Conservation (phyloP, 176 grass and related monocot genomes). For the Tuctoria greenei region DNA sequence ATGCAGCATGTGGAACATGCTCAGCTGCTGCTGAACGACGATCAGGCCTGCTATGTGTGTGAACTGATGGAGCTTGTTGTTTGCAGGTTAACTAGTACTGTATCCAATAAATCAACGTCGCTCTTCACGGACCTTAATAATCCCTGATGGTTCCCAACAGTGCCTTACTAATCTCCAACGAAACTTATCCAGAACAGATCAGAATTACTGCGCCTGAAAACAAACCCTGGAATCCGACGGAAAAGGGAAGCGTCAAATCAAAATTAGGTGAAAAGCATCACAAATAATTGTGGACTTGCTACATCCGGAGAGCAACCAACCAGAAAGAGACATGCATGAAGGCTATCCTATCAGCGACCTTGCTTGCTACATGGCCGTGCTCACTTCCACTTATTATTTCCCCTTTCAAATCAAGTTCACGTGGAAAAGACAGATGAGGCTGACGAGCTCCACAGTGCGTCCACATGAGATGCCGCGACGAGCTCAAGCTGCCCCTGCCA, state of each 20-base stretch:
- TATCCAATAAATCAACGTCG: constrained; percentile 15
- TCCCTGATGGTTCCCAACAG: too few species aligned
- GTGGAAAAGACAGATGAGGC: constrained; percentile 4
- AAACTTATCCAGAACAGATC: too few species aligned
- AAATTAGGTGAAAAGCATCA: background rate
- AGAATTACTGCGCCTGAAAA: too few species aligned
- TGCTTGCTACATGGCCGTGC: constrained; percentile 38
- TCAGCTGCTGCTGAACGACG: background rate
- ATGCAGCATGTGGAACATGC: constrained; percentile 18
- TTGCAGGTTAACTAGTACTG: constrained; percentile 1
- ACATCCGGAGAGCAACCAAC: constrained; percentile 9
- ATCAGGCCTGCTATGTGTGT: too few species aligned
- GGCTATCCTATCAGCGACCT: background rate
- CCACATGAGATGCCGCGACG: background rate
- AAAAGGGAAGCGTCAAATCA: background rate
- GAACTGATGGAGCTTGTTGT: too few species aligned
- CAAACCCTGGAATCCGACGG: too few species aligned
- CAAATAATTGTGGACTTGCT: constrained; percentile 25
- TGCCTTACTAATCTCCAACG: too few species aligned
- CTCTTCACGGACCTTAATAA: too few species aligned
- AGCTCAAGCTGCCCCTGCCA: background rate
- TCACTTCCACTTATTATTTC: constrained; percentile 28
- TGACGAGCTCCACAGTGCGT: background rate
- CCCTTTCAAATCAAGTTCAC: background rate
- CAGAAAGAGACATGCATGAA: constrained; percentile 23